Evolutionary conservation across 306 rosid genomes (phyloP), one percentile per base, ranked within the genome.

Genomic region (Cucumis melo): DNA sequence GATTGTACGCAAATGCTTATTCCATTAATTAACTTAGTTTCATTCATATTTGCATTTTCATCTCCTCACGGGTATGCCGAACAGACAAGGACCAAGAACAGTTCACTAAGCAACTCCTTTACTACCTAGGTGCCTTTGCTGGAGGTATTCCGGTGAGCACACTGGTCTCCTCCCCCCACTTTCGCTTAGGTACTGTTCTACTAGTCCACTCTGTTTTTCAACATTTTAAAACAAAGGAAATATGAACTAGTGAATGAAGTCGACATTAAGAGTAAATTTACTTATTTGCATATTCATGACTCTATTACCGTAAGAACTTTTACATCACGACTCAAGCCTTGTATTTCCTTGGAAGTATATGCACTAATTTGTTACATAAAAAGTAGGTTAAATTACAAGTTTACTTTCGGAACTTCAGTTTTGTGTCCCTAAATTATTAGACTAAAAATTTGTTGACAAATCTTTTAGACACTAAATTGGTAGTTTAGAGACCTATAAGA

Each of bases 131-230:
- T 80, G 95, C 67, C 87, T 94, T 94, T 83, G 97, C 92, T 89
- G 91, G 85, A 67, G 97, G 97, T 87, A 94, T 94, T 87, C 92
- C 97, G 99, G 97, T 94, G 99, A 92, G 99, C 92, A 90, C 86
- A 87, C 86, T 82, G 94, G 91, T 87, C 87, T 75, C n/a, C 54
- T 39, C 36, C 96, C 53, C 66, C 7, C 93, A 85, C 80, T 91
- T 91, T 89, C 81, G 23, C 80, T 83, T 91, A 91, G 97, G 96
- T 68, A 68, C 57, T 68, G 74, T 42, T 68, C 57, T 23, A 23
- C 75, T 44, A 20, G 91, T 72, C 67, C 83, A 86, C 83, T 89
- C 93, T 80, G 87, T 82, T 87, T 82, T 84, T 8, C 76, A 29
- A 48, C 75, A 46, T 68, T 68, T 42, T 3, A 68, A 68, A 68